Evolutionary conservation across 768 basidiomycete species (phyloP).

Genomic region (Calocybe gangraenosa): DNA sequence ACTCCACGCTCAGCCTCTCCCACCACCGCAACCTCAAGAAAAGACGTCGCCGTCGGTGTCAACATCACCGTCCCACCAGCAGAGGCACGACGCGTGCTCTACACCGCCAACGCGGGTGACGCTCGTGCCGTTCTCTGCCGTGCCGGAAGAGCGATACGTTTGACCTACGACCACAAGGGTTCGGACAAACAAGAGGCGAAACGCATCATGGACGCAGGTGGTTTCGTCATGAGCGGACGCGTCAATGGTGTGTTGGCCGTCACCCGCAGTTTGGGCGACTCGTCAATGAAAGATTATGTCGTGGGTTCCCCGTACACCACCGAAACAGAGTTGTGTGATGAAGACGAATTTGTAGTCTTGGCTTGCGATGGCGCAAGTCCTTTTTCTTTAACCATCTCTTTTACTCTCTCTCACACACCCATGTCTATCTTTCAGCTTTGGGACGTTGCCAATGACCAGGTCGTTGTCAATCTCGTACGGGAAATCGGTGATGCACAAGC

Average conservation of each 20-base stretch:
- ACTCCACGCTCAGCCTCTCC: conserved; percentile 35
- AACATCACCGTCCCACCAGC: conserved; percentile 41
- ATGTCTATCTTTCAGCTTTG: conserved; percentile 61
- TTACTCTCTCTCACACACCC: conserved; percentile 4
- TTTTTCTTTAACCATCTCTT: conserved; percentile 12
- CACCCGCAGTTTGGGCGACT: conserved; percentile 92
- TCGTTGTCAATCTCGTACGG: conserved; percentile 81
- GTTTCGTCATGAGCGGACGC: conserved; percentile 97
- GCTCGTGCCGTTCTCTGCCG: conserved; percentile 93
- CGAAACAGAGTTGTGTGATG: conserved; percentile 86
- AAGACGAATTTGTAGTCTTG: conserved; percentile 92
- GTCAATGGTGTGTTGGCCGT: conserved; percentile 98
- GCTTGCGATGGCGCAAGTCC: conserved; percentile 92
- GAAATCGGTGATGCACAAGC: conserved; percentile 72
- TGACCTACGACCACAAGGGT: conserved; percentile 99
- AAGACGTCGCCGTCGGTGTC: conserved; percentile 26
- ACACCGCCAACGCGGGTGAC: conserved; percentile 96
- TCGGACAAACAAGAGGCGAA: conserved; percentile 97
- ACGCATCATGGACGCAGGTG: conserved; percentile 95
- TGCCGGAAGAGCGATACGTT: conserved; percentile 81
- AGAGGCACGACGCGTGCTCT: conserved; percentile 70
- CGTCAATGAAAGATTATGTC: conserved; percentile 99
- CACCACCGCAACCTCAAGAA: conserved; percentile 13
- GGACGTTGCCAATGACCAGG: conserved; percentile 93
- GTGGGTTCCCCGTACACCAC: conserved; percentile 98